Base-by-base conservation (phyloP, 73 alveolate genomes). In the Paramecium bursaria region DNA sequence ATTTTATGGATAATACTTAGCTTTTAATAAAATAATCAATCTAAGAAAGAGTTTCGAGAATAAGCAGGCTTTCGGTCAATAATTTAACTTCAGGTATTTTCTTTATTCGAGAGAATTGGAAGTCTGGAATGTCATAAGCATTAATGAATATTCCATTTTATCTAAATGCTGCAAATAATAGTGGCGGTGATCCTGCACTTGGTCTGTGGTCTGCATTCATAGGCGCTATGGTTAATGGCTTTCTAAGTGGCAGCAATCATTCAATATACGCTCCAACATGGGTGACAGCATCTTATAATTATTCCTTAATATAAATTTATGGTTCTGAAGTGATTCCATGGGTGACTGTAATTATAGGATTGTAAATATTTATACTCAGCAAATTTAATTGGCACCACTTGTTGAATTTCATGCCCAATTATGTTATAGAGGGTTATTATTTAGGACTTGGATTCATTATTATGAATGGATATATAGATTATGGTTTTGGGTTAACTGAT, bases 401-500 rank as follows among this genome's bases (percentile, higher is more conserved):
- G 10, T 39, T 67, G 11, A 57, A 67, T 42, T 67, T 67, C 25
- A 67, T 67, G 82, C 82, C 82, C 7, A 67, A 67, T 67, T 67
- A 67, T 21, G 82, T 67, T 19, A 67, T 67, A 21, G 82, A 67
- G 21, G 82, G 82, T 17, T 67, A 33, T 67, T 67, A 67, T 67
- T 67, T 67, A 30, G 82, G 82, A 67, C 21, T 67, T 11, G 22
- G 26, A 14, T 67, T 67, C 44, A 15, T 67, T 9, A 67, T 67
- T 10, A 35, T 47, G 5, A 31, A 67, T 42, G 82, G 82, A 3
- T 67, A 67, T n/a, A 67, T 67, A 2, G 82, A 67, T 67, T 67
- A 67, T 67, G 82, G 60, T 2, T 67, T 67, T 67, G 82, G 82
- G n/a, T 67, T 67, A 67, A 19, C 57, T 35, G 82, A 67, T 67